These are phyloP conservation scores for Cercospora sojina DNA, from an alignment of 2,329 filamentous ascomycete species.

Conservation along the genomic window DNA sequence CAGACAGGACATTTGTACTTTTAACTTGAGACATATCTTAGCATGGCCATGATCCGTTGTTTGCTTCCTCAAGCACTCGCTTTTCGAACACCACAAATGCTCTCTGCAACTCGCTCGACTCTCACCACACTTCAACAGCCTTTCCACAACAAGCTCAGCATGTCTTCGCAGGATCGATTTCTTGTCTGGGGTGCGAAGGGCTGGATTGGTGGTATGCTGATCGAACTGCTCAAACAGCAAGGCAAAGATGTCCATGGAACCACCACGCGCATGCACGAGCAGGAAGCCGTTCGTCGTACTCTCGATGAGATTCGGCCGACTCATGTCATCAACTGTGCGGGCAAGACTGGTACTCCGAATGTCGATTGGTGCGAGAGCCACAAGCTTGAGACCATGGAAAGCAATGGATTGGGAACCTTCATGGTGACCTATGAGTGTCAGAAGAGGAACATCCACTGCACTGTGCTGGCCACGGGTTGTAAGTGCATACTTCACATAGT, in stretches of 20 bases:
- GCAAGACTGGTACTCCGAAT: constrained; percentile 65
- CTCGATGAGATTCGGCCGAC: constrained; percentile 62
- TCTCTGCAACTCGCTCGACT: constrained; percentile 14
- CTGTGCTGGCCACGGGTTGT: constrained; percentile 67
- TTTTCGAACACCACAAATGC: background rate
- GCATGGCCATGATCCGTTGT: background rate
- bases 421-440: constrained; percentile 64
- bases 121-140: background rate
- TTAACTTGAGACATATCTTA: background rate
- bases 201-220: constrained; percentile 63
- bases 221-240: constrained; percentile 57
- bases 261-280: constrained; percentile 64
- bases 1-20: background rate
- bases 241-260: constrained; percentile 62
- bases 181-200: constrained; percentile 66
- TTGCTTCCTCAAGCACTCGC: background rate
- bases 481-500: constrained; percentile 29
- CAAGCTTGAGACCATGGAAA: constrained; percentile 65
- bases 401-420: constrained; percentile 65
- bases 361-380: constrained; percentile 72
- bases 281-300: constrained; percentile 56
- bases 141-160: background rate
- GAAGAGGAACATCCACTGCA: constrained; percentile 60
- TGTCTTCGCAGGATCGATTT: constrained; percentile 46
- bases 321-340: constrained; percentile 66